Evolutionary conservation across 257 asterid genomes (phyloP).

Genomic region (Rehmannia glutinosa): DNA sequence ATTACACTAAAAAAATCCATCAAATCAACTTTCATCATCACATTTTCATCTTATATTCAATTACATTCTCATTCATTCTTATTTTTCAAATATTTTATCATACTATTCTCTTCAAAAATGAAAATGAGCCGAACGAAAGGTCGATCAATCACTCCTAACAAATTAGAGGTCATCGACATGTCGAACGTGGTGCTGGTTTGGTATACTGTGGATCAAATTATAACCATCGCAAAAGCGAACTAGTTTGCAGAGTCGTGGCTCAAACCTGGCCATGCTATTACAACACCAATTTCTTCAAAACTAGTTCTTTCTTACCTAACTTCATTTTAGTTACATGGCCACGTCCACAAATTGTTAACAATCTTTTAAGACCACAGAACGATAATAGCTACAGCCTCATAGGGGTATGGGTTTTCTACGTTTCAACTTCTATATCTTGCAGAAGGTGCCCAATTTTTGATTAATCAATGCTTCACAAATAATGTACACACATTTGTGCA

Average conservation of each 20-base stretch:
- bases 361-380: background rate
- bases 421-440: background rate
- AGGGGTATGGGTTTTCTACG: too few species aligned
- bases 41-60: too few species aligned
- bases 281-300: background rate
- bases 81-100: too few species aligned
- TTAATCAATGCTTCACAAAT: background rate
- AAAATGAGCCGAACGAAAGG: too few species aligned
- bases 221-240: background rate
- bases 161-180: too few species aligned
- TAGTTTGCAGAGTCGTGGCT: constrained; percentile 5
- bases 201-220: background rate
- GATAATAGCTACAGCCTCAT: too few species aligned
- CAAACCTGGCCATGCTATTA: background rate
- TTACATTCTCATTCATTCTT: too few species aligned
- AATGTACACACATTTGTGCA: background rate
- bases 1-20: too few species aligned
- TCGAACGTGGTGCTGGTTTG: too few species aligned
- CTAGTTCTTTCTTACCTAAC: background rate
- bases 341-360: background rate
- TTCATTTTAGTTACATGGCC: background rate
- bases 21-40: too few species aligned
- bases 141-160: too few species aligned
- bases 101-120: too few species aligned
- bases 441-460: background rate